Percentiles rank a stretch among this genome's conserved stretches.
Evolutionary conservation across 2,329 filamentous ascomycete species (phyloP).

Genomic region (Trichoderma gracile): DNA sequence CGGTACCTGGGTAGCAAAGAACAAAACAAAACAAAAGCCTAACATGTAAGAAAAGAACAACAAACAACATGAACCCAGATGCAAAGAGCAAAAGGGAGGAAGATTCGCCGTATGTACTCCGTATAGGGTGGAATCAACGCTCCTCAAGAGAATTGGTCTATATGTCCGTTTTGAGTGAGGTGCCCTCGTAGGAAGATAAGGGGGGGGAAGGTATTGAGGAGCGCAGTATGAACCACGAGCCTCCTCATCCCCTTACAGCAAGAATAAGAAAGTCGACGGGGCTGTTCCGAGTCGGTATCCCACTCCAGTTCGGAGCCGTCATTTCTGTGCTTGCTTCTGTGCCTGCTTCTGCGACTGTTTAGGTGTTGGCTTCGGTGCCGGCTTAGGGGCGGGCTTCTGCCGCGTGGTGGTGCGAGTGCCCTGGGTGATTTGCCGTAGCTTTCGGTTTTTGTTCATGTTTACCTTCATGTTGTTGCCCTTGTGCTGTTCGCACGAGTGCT

Average conservation of each 20-base stretch:
- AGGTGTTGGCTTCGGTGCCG: too few species aligned
- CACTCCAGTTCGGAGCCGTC: not conserved
- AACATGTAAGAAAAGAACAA: not conserved
- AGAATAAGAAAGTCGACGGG: not conserved
- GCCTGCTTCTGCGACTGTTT: not conserved
- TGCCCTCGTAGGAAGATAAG: not conserved
- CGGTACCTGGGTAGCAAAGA: not conserved
- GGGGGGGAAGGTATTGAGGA: not conserved
- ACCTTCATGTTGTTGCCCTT: conserved; percentile 33
- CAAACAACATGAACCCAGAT: not conserved
- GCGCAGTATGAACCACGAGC: not conserved
- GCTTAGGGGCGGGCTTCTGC: not conserved
- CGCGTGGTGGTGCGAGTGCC: not conserved
- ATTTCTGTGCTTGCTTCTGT: not conserved
- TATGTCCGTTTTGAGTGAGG: not conserved
- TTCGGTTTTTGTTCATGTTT: conserved; percentile 32
- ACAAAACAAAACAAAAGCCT: not conserved
- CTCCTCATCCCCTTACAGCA: not conserved
- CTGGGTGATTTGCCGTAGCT: conserved; percentile 22
- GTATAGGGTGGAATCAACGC: not conserved
- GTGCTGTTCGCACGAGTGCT: conserved; percentile 5
- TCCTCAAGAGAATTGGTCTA: not conserved
- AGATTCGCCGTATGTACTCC: not conserved
- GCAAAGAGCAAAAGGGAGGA: not conserved
- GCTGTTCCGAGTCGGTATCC: not conserved